phyloP scores from a whole-genome alignment of 2,329 filamentous ascomycete genomes.

The Ophiostoma sp. region DNA sequence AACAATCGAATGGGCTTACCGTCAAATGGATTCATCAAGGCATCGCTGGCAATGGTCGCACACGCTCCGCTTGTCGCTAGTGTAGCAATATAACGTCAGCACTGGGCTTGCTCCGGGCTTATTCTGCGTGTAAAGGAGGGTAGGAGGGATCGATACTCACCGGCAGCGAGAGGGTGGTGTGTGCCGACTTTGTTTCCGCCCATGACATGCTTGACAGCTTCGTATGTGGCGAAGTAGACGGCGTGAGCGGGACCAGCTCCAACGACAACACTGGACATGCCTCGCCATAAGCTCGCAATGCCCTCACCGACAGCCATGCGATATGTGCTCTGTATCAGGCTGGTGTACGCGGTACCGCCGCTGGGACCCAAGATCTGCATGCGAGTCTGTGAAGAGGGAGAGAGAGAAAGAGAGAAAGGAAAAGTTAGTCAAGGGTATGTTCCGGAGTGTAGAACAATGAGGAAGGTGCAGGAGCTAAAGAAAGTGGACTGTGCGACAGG shows the following conservation, averaged over 20 bases:
- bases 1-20: conserved; percentile 56
- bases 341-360: conserved; percentile 75
- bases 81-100: conserved; percentile 11
- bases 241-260: conserved; percentile 96
- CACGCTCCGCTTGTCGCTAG: conserved; percentile 88
- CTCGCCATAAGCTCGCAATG: conserved; percentile 88
- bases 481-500: not conserved
- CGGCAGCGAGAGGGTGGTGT: conserved; percentile 90
- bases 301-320: conserved; percentile 91
- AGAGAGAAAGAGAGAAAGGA: not conserved
- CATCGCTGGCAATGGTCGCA: conserved; percentile 95
- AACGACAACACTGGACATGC: conserved; percentile 92
- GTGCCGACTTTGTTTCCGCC: conserved; percentile 85
- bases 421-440: not conserved
- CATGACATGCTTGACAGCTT: conserved; percentile 93
- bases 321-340: conserved; percentile 87
- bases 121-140: not conserved
- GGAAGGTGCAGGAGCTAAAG: not conserved
- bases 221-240: conserved; percentile 97
- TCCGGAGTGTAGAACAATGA: not conserved
- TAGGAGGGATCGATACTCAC: conserved; percentile 51
- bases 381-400: conserved; percentile 67
- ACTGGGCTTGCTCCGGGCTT: not conserved
- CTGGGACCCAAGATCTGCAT: conserved; percentile 95
- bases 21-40: conserved; percentile 99